Conservation (phyloP, 108 stramenopile genomes). For the Cyclostephanos invisitatus region DNA sequence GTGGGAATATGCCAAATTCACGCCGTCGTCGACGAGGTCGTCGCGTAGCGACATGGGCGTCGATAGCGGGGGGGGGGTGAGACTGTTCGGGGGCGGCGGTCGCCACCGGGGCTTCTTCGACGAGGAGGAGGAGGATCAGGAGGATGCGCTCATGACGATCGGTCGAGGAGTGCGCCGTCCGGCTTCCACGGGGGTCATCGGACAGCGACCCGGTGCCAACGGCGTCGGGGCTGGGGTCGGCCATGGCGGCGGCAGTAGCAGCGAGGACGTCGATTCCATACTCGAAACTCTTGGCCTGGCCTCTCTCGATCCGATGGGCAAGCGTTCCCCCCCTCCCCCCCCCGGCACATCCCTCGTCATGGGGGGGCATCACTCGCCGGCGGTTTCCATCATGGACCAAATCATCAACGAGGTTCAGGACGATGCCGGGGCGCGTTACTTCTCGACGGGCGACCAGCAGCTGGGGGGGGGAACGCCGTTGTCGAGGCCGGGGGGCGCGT, state of each 20-base stretch:
- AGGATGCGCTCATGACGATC: constrained; percentile 19
- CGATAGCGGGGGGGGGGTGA: constrained; percentile 12
- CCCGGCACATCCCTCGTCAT: not conserved
- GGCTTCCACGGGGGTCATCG: constrained; percentile 71
- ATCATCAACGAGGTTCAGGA: constrained; percentile 12
- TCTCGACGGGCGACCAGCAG: constrained; percentile 3
- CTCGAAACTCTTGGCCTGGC: constrained; percentile 49
- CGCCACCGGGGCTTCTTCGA: constrained; percentile 25
- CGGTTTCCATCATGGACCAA: constrained; percentile 32
- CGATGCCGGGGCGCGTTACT: constrained; percentile 23
- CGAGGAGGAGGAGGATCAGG: constrained; percentile 43
- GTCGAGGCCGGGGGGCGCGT: not conserved
- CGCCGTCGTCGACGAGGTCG: constrained; percentile 46
- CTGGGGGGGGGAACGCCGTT: not conserved
- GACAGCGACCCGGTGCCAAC: constrained; percentile 4
- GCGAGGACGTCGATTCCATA: constrained; percentile 48
- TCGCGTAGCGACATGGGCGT: not conserved
- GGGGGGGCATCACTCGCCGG: not conserved
- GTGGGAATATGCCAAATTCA: constrained; percentile 33
- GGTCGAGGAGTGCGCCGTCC: constrained; percentile 45
- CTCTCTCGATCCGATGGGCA: constrained; percentile 23
- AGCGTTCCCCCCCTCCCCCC: not conserved
- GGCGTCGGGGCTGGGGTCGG: constrained; percentile 14
- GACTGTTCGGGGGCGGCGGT: constrained; percentile 16
- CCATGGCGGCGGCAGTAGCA: constrained; percentile 18